Evolutionary conservation across 1,139 yeast genomes (phyloP).

Genomic region (Suhomyces maxii): DNA sequence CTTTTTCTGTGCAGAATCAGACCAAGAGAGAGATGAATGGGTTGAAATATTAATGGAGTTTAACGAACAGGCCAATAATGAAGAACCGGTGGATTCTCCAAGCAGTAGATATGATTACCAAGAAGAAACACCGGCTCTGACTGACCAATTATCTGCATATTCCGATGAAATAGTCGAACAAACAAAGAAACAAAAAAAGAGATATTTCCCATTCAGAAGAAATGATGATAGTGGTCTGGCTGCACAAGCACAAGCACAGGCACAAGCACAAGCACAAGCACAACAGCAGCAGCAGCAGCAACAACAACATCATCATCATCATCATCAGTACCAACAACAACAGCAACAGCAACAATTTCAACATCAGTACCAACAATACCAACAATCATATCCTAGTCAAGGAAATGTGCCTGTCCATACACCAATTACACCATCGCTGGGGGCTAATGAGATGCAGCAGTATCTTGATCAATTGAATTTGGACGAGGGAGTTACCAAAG

Average conservation of each 20-base stretch:
- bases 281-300: neutral
- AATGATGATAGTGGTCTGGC: constrained; percentile 11
- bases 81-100: constrained; percentile 8
- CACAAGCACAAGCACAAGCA: neutral
- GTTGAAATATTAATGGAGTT: constrained; percentile 57
- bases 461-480: constrained; percentile 43
- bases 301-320: neutral
- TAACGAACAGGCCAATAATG: constrained; percentile 15
- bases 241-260: neutral
- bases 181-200: constrained; percentile 47
- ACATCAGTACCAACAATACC: neutral
- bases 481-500: constrained; percentile 35
- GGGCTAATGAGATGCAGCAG: constrained; percentile 26
- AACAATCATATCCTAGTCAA: neutral
- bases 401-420: neutral
- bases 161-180: constrained; percentile 5
- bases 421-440: constrained; percentile 5
- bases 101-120: constrained; percentile 3
- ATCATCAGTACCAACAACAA: neutral
- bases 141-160: constrained; percentile 4
- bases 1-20: constrained; percentile 80
- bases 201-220: constrained; percentile 60
- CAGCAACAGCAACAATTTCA: neutral
- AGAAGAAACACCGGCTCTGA: constrained; percentile 5
- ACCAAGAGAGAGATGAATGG: constrained; percentile 80